Conservation (phyloP, 1,139 yeast species). For the Arxiozyma slooffiae region DNA sequence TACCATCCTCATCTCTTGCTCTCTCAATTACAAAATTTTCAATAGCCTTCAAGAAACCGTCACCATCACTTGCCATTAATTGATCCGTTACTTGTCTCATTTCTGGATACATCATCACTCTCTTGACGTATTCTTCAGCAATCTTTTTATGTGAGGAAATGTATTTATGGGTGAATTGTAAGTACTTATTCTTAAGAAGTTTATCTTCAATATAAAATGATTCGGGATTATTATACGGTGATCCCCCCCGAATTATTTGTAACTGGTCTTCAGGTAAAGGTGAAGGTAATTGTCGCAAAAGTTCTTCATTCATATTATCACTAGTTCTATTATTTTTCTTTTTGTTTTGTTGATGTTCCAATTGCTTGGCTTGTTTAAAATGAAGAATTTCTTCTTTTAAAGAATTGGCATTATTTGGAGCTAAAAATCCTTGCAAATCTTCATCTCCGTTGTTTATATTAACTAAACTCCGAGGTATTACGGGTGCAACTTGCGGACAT, state of each 20-base stretch:
- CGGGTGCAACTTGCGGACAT: neutral
- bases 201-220: constrained; percentile 12
- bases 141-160: constrained; percentile 29
- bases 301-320: neutral
- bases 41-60: constrained; percentile 26
- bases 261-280: neutral
- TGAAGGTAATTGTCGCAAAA: neutral
- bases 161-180: constrained; percentile 26
- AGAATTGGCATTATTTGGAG: constrained; percentile 20
- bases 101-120: constrained; percentile 28
- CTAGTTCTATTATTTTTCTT: constrained; percentile 2
- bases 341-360: constrained; percentile 1
- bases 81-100: constrained; percentile 29
- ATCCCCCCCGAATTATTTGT: neutral
- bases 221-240: constrained; percentile 4
- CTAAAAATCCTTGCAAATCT: constrained; percentile 19
- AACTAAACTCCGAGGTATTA: constrained; percentile 1
- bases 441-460: constrained; percentile 7
- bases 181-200: constrained; percentile 18
- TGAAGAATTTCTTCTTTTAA: constrained; percentile 28
- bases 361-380: constrained; percentile 24
- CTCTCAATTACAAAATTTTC: constrained; percentile 24
- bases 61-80: constrained; percentile 25
- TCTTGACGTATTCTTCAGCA: constrained; percentile 28
- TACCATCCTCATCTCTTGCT: constrained; percentile 4